Percentiles rank a stretch among this genome's conserved stretches.
Evolutionary conservation across 1,139 yeast species (phyloP).

Genomic region (Blastobotrys raffinosifermentans): DNA sequence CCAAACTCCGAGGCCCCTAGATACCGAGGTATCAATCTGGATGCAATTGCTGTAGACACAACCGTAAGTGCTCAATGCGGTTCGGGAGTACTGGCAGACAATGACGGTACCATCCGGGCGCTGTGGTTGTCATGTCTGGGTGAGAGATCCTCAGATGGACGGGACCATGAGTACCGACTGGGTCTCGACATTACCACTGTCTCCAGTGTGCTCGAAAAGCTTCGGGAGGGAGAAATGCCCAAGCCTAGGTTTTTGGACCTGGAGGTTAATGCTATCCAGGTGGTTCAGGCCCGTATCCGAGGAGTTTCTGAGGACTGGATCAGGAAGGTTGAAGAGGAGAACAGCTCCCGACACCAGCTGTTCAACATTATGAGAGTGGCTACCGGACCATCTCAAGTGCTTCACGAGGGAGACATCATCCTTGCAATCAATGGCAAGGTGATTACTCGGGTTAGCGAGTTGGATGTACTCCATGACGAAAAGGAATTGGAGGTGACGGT

Average conservation of each 20-base stretch:
- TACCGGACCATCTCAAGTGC: constrained; percentile 42
- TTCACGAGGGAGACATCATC: constrained; percentile 61
- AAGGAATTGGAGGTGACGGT: constrained; percentile 50
- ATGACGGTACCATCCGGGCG: constrained; percentile 74
- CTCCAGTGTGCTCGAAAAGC: constrained; percentile 47
- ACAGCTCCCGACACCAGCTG: constrained; percentile 63
- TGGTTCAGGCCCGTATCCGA: constrained; percentile 72
- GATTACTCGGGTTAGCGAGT: constrained; percentile 62
- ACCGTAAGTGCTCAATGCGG: constrained; percentile 68
- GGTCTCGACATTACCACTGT: constrained; percentile 75
- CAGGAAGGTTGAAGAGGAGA: constrained; percentile 50
- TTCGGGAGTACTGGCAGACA: constrained; percentile 74
- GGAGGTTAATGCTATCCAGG: constrained; percentile 63
- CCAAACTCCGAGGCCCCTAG: constrained; percentile 62
- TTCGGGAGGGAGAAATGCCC: constrained; percentile 50
- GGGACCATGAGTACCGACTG: constrained; percentile 62
- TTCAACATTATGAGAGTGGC: constrained; percentile 67
- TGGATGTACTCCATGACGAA: constrained; percentile 47
- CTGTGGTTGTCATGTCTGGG: constrained; percentile 82
- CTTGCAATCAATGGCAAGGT: constrained; percentile 61
- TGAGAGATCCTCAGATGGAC: constrained; percentile 50
- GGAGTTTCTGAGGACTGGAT: constrained; percentile 89
- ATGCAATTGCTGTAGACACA: constrained; percentile 69
- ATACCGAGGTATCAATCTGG: constrained; percentile 80
- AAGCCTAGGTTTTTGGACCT: constrained; percentile 66